phyloP scores from a whole-genome alignment of 495 filamentous ascomycete species.

The Lophiostoma macrostomum region DNA sequence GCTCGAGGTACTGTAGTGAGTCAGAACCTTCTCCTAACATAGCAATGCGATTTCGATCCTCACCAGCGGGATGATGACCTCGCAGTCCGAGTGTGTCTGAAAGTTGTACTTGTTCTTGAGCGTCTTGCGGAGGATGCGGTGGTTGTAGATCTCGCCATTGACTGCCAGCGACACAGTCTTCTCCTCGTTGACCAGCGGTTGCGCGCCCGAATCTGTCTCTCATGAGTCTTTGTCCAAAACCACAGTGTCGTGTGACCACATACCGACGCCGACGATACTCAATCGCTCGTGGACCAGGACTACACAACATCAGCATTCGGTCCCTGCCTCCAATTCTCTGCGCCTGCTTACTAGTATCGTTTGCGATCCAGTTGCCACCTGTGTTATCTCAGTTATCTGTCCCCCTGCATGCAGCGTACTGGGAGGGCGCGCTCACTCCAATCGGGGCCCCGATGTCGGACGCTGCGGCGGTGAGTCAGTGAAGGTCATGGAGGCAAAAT shows the following conservation, averaged over 20 bases:
- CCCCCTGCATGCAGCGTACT: slow-evolving; percentile 16
- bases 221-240: slow-evolving; percentile 8
- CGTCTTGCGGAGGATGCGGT: slow-evolving; percentile 82
- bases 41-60: slow-evolving; percentile 28
- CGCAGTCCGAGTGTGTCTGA: slow-evolving; percentile 97
- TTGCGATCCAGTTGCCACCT: slow-evolving; percentile 86
- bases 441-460: slow-evolving; percentile 95
- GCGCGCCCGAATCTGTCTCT: slow-evolving; percentile 78
- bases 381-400: slow-evolving; percentile 33
- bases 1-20: slow-evolving; percentile 71
- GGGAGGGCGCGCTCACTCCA: slow-evolving; percentile 78
- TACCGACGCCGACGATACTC: slow-evolving; percentile 96
- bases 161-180: slow-evolving; percentile 85
- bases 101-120: slow-evolving; percentile 81
- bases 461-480: slow-evolving; percentile 50
- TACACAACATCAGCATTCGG: slow-evolving; percentile 44
- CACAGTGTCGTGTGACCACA: slow-evolving; percentile 34
- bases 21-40: slow-evolving; percentile 33
- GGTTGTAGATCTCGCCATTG: slow-evolving; percentile 99
- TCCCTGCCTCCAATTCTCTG: neutral
- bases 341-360: slow-evolving; percentile 74
- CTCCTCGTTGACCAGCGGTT: slow-evolving; percentile 90
- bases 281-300: slow-evolving; percentile 96
- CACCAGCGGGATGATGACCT: slow-evolving; percentile 96
- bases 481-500: neutral